phyloP scores from a whole-genome alignment of 139 green algal species.

The Medakamo hakoo region DNA sequence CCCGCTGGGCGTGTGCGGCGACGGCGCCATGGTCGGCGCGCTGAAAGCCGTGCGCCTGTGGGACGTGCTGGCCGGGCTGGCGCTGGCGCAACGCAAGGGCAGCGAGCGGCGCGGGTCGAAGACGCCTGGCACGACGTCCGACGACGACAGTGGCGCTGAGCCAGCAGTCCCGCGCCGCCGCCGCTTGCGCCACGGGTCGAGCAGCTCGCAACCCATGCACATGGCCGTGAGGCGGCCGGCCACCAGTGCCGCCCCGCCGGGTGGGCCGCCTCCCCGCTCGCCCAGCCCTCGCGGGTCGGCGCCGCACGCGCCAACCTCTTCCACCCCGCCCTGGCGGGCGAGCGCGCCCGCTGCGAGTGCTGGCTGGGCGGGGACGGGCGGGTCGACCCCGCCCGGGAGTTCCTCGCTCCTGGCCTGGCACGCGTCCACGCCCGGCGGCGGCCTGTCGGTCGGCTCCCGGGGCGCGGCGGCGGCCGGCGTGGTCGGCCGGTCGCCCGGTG shows the following conservation, averaged over 20 bases:
- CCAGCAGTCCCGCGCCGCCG: neutral
- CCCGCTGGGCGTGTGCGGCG: constrained; percentile 16
- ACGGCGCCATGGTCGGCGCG: constrained; percentile 18
- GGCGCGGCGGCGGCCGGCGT: no score
- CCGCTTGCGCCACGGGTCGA: neutral
- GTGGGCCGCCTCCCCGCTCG: neutral
- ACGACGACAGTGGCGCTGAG: neutral
- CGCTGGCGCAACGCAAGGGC: neutral
- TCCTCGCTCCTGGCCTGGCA: no score
- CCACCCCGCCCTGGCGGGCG: no score
- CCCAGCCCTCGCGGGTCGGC: neutral
- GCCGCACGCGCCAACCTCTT: no score
- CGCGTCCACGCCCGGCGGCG: no score
- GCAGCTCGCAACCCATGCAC: neutral
- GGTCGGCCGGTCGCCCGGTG: no score
- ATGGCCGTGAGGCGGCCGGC: neutral
- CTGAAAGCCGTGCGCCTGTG: constrained; percentile 20
- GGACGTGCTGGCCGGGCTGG: neutral
- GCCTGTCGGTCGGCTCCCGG: no score
- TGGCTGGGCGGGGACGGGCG: no score
- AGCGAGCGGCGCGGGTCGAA: no score
- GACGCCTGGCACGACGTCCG: neutral
- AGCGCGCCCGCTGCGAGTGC: no score
- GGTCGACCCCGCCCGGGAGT: no score
- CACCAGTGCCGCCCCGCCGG: no score